Evolutionary conservation across 495 filamentous ascomycete species (phyloP).

Genomic region (Niebla homalea): DNA sequence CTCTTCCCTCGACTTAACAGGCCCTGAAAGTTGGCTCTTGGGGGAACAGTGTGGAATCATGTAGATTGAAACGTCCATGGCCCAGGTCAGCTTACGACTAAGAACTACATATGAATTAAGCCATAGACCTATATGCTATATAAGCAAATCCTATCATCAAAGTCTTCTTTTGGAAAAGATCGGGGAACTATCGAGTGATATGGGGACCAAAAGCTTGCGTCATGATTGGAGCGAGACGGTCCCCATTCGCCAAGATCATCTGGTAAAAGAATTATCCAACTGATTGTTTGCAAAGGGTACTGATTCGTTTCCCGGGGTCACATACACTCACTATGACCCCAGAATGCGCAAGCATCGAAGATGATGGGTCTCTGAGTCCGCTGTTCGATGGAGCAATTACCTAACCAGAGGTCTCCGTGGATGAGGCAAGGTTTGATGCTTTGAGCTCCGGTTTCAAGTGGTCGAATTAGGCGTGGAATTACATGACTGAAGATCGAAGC

Average conservation of each 20-base stretch:
- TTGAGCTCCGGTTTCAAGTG: conserved; percentile 17
- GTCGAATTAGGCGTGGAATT: conserved; percentile 20
- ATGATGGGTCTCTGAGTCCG: conserved; percentile 23
- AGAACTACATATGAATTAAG: not conserved
- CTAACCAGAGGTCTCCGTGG: conserved; percentile 37
- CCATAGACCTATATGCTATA: not conserved
- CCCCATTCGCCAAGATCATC: conserved; percentile 1
- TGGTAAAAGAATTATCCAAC: not conserved
- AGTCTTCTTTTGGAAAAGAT: not conserved
- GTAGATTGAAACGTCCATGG: not conserved
- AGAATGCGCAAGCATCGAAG: conserved; percentile 36
- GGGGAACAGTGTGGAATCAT: not conserved
- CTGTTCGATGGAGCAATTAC: conserved; percentile 26
- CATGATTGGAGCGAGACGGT: not conserved
- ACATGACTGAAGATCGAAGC: conserved; percentile 15
- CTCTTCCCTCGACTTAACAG: not conserved
- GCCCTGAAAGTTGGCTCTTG: not conserved
- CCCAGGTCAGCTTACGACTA: not conserved
- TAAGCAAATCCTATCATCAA: not conserved
- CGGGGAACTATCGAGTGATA: not conserved
- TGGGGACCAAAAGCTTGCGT: not conserved
- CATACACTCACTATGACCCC: conserved; percentile 33
- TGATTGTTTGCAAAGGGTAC: not conserved
- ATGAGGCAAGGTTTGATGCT: conserved; percentile 28
- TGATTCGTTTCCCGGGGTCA: not conserved